phyloP scores from a whole-genome alignment of 1,284 basidiomycete genomes.

The Exsudoporus floridanus region DNA sequence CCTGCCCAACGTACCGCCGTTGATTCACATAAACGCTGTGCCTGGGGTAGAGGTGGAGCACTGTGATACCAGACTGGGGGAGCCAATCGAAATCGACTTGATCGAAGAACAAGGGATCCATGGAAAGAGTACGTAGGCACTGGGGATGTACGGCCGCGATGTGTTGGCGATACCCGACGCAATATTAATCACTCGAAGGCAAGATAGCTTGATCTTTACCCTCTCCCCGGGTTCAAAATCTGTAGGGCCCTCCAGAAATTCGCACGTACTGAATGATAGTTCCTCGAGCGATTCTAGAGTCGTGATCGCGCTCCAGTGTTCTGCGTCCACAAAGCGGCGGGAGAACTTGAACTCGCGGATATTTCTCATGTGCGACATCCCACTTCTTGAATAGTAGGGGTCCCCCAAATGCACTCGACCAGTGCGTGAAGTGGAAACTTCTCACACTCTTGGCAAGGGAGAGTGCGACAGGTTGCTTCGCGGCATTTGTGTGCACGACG shows the following conservation, averaged over 20 bases:
- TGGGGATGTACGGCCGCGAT: background rate
- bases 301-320: slow-evolving; percentile 18
- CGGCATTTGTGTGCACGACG: slow-evolving; percentile 6
- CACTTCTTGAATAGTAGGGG: slow-evolving; percentile 3
- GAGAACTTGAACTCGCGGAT: slow-evolving; percentile 14
- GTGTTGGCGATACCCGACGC: fast-evolving
- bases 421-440: slow-evolving; percentile 11
- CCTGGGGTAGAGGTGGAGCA: background rate
- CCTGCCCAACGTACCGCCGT: background rate
- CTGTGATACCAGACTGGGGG: background rate
- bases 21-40: too few species aligned
- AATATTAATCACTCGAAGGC: background rate
- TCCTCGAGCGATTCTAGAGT: slow-evolving; percentile 13
- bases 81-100: slow-evolving; percentile 1
- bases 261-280: slow-evolving; percentile 9
- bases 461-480: slow-evolving; percentile 17
- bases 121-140: background rate
- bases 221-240: background rate
- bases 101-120: background rate
- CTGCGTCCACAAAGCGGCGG: background rate
- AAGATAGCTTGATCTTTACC: slow-evolving; percentile 8
- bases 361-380: slow-evolving; percentile 20
- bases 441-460: slow-evolving; percentile 17
- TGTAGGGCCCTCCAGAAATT: background rate
- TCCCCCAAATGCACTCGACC: too few species aligned